These are phyloP conservation scores for Wickerhamiella musiphila DNA, from an alignment of 805 yeast species.

Conservation along the genomic window DNA sequence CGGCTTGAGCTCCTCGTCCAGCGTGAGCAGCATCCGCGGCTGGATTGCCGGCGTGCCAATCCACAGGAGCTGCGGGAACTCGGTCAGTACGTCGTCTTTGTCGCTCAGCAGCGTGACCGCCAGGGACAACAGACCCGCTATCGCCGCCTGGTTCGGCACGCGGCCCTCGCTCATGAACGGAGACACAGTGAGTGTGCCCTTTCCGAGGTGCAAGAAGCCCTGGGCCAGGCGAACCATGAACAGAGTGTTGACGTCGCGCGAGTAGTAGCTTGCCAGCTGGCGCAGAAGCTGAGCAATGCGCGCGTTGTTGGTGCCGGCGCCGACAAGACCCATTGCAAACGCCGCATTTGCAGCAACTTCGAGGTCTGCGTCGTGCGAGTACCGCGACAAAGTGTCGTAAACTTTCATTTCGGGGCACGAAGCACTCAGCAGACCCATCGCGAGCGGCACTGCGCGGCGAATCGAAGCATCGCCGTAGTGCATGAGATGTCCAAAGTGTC, in stretches of 20 bases:
- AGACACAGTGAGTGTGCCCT: constrained; percentile 79
- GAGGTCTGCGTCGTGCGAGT: constrained; percentile 87
- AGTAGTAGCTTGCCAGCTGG: constrained; percentile 85
- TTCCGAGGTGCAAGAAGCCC: constrained; percentile 88
- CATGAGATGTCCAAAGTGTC: constrained; percentile 95
- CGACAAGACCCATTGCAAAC: constrained; percentile 93
- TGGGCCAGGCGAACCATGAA: constrained; percentile 91
- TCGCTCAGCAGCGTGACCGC: constrained; percentile 77
- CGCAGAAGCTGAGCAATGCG: constrained; percentile 89
- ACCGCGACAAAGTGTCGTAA: constrained; percentile 87
- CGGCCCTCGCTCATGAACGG: constrained; percentile 84
- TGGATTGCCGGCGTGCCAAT: constrained; percentile 75
- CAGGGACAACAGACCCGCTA: constrained; percentile 77
- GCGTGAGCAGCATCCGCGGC: constrained; percentile 85
- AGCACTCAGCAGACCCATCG: constrained; percentile 90
- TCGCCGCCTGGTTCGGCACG: constrained; percentile 69
- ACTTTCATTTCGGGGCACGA: constrained; percentile 95
- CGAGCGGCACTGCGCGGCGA: constrained; percentile 88
- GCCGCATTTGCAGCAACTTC: constrained; percentile 92
- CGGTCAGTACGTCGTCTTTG: constrained; percentile 56
- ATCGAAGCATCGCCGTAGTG: constrained; percentile 89
- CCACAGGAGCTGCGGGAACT: constrained; percentile 62
- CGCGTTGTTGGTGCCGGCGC: constrained; percentile 98
- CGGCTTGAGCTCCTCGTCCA: constrained; percentile 80
- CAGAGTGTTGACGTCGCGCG: constrained; percentile 74